A percentile compares a stretch with the other conserved stretches of the same genome.
Evolutionary conservation across 495 filamentous ascomycete species (phyloP).

Genomic region (Trichoderma parareesei): DNA sequence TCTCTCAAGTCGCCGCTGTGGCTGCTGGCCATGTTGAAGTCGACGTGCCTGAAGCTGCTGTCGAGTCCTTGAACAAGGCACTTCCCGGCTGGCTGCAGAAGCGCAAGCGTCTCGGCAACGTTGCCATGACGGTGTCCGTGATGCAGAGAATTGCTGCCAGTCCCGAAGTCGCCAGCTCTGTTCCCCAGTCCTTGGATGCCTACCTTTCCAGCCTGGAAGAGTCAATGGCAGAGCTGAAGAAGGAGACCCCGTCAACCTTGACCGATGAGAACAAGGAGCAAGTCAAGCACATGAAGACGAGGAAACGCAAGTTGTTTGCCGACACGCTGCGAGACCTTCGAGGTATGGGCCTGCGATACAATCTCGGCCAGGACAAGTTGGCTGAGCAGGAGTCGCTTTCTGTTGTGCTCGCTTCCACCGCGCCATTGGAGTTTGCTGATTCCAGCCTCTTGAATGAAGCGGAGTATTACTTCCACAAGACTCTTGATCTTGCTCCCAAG

Average conservation of each 20-base stretch:
- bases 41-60: constrained; percentile 13
- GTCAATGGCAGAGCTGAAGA: constrained; percentile 62
- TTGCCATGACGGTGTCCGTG: constrained; percentile 50
- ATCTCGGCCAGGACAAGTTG: constrained; percentile 59
- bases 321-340: constrained; percentile 75
- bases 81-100: constrained; percentile 8
- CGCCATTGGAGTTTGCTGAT: constrained; percentile 20
- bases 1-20: not conserved
- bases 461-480: constrained; percentile 67
- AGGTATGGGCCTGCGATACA: constrained; percentile 81
- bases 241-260: constrained; percentile 65
- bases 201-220: constrained; percentile 61
- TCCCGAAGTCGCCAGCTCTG: constrained; percentile 44
- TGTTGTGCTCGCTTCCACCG: constrained; percentile 52
- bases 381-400: constrained; percentile 62
- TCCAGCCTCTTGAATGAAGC: constrained; percentile 23
- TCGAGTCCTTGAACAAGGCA: constrained; percentile 18
- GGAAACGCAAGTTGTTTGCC: constrained; percentile 85
- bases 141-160: constrained; percentile 42
- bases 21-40: not conserved
- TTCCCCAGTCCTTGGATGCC: constrained; percentile 50
- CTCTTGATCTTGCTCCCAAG: constrained; percentile 60
- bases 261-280: constrained; percentile 75
- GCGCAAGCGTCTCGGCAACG: constrained; percentile 45
- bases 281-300: constrained; percentile 78